Evolutionary conservation across 208 protist species (phyloP), one percentile per base, ranked within the genome.

Genomic region (Leishmania gerbilli): DNA sequence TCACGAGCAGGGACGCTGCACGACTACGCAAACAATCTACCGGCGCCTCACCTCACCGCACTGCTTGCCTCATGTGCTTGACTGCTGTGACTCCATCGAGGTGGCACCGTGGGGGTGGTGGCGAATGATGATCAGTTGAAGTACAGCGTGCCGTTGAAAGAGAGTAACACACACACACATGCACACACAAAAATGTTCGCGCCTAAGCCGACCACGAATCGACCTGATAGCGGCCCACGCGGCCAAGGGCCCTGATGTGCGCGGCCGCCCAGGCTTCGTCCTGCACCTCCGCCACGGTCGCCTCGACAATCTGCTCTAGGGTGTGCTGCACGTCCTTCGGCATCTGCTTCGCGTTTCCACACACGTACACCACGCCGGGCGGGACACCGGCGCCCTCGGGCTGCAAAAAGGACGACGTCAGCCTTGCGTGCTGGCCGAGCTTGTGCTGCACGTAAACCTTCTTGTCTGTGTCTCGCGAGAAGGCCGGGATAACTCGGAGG

Each of bases 361-460:
- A 98, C 0, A 98, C 85, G 74, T 94, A 95, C 37, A 95, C 78
- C 40, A 79, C 76, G n/a, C 87, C 79, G 0, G 79, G 78, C 49
- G 51, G 81, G 40, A 87, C 69, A 3, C 51, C 83, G 49, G 75
- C 71, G 5, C 76, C 72, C 27, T 89, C 62, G 24, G 79, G 81
- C 21, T 84, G 75, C 53, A 98, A 42, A 55, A 98, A 87, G 0
- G 62, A 37, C 21, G 79, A 90, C 6, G 95, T 88, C n/a, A 86
- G 79, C 58, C 55, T 80, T 31, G 94, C 92, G 58, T 95, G 84
- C 76, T 91, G 65, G 47, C 92, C 94, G 58, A 98, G 83, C 40
- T 90, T 87, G 83, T 98, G 93, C 83, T 98, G 95, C 67, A 98
- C 95, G 80, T 98, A 98, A 42, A 94, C 78, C 85, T 98, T 98